Evolutionary conservation across 345 rosid genomes (phyloP).

Genomic region (Heritiera fomes): DNA sequence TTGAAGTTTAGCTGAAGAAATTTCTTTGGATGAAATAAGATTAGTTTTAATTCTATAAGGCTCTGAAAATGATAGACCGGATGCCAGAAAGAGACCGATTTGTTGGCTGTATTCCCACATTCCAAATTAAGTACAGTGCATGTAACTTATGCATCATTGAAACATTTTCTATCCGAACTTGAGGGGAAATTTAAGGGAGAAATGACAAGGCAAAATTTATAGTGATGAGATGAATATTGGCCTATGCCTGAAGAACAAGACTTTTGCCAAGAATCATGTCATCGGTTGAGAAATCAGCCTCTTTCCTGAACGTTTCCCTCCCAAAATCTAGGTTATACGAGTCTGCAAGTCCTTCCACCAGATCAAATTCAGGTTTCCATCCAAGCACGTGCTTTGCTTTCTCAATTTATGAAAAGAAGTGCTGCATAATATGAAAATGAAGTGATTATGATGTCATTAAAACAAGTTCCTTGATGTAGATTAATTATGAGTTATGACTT

Average conservation of each 20-base stretch:
- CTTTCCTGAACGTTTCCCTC: conserved; percentile 83
- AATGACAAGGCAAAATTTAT: too few species aligned
- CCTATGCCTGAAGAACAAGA: conserved; percentile 64
- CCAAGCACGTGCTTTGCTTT: conserved; percentile 86
- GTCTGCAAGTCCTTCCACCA: conserved; percentile 90
- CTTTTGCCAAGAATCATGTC: conserved; percentile 83
- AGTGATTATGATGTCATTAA: neutral
- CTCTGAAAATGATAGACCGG: neutral
- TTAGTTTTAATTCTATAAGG: neutral
- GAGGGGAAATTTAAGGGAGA: too few species aligned
- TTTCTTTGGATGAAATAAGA: neutral
- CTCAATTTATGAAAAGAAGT: conserved; percentile 88
- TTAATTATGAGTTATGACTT: neutral
- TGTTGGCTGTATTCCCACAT: neutral
- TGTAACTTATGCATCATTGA: neutral
- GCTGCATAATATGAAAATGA: conserved; percentile 53
- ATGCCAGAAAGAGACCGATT: neutral
- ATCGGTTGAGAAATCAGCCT: conserved; percentile 87
- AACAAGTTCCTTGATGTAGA: neutral
- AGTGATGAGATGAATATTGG: too few species aligned
- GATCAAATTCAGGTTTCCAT: conserved; percentile 71
- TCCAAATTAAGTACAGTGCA: neutral
- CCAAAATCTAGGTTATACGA: conserved; percentile 96
- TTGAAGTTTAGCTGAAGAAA: neutral
- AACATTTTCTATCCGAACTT: too few species aligned